These are phyloP conservation scores for Alternaria incomplexa DNA, from an alignment of 2,329 filamentous ascomycete species.

Conservation along the genomic window DNA sequence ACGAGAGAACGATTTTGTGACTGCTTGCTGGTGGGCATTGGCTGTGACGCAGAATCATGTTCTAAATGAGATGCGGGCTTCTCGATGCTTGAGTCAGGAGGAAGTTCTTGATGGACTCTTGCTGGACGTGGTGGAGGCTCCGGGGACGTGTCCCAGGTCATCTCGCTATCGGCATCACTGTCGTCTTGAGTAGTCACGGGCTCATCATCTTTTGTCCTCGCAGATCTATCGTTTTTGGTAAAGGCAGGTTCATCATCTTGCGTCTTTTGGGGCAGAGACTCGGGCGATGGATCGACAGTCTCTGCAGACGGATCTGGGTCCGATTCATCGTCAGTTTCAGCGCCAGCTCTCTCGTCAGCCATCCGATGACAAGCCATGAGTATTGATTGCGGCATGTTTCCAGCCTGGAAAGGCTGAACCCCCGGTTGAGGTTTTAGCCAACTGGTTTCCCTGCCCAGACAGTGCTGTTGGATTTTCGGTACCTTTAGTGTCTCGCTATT, in stretches of 20 bases:
- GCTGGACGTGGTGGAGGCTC: constrained; percentile 22
- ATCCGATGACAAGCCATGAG: constrained; percentile 28
- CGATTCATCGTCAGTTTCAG: constrained; percentile 14
- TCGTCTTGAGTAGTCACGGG: constrained; percentile 12
- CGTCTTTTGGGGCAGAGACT: constrained; percentile 4
- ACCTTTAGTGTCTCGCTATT: constrained; percentile 34
- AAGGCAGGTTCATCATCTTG: constrained; percentile 14
- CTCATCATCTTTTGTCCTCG: constrained; percentile 13
- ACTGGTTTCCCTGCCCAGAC: constrained; percentile 56
- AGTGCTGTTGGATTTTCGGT: constrained; percentile 55
- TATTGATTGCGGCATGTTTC: constrained; percentile 49
- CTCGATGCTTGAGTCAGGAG: constrained; percentile 41
- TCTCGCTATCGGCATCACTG: background rate
- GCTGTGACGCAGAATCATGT: background rate
- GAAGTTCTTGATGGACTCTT: constrained; percentile 18
- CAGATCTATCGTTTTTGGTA: constrained; percentile 10
- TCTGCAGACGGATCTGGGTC: constrained; percentile 21
- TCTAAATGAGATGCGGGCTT: background rate
- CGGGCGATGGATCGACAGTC: constrained; percentile 7
- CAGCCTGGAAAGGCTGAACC: constrained; percentile 36
- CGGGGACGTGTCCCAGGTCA: constrained; percentile 28
- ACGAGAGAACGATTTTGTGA: background rate
- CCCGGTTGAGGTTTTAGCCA: constrained; percentile 43
- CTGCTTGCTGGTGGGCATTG: background rate
- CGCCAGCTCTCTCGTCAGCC: constrained; percentile 24